Evolutionary conservation across 495 filamentous ascomycete genomes (phyloP).

Genomic region (Gamarada debralockiae): DNA sequence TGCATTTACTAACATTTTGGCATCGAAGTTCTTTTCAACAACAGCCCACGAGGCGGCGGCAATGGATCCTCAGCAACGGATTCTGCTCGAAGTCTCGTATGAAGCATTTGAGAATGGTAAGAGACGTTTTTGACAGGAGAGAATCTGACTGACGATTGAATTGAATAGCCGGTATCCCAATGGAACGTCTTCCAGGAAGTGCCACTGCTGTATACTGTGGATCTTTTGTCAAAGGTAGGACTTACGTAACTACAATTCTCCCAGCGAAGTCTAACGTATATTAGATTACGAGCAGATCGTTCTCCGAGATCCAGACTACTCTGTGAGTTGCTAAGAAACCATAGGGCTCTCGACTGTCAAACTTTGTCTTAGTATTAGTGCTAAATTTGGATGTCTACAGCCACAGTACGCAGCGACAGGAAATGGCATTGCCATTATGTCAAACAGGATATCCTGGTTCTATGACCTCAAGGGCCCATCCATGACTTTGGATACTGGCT

Average conservation of each 20-base stretch:
- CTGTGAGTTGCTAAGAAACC: too few species aligned
- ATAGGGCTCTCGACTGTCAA: too few species aligned
- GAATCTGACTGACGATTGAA: conserved; percentile 14
- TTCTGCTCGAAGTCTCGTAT: conserved; percentile 53
- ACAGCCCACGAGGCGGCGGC: conserved; percentile 42
- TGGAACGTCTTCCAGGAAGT: conserved; percentile 24
- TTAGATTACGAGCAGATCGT: conserved; percentile 33
- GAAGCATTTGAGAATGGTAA: conserved; percentile 49
- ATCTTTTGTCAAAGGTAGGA: conserved; percentile 14
- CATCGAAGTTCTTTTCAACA: background rate
- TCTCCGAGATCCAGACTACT: conserved; percentile 29
- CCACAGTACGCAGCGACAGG: conserved; percentile 33
- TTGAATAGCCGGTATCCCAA: conserved; percentile 22
- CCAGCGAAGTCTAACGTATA: too few species aligned
- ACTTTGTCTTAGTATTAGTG: conserved; percentile 42
- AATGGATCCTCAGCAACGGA: conserved; percentile 55
- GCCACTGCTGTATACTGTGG: background rate
- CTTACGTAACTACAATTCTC: too few species aligned
- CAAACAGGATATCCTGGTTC: conserved; percentile 47
- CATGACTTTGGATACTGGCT: conserved; percentile 48
- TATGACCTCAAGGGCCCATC: conserved; percentile 46
- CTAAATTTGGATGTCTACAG: too few species aligned
- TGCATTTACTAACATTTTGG: background rate
- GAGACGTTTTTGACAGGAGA: background rate
- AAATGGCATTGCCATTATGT: conserved; percentile 34